phyloP scores from a whole-genome alignment of 257 asterid species.

The Ballota nigra region DNA sequence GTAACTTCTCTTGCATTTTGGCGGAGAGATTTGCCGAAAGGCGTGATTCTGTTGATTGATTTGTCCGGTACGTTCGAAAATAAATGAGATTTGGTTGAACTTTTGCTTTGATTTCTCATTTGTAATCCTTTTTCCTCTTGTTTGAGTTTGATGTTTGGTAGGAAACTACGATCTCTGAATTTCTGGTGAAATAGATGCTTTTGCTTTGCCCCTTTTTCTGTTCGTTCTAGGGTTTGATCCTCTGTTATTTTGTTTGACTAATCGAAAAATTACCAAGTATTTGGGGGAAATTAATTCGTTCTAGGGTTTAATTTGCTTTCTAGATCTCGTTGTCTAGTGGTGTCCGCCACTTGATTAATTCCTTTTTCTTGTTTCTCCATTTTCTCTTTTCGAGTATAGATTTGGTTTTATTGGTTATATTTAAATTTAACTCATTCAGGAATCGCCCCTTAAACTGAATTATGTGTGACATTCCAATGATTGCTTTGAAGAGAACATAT shows the following conservation, averaged over 20 bases:
- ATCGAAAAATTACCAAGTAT: background rate
- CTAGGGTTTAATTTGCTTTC: slow-evolving; percentile 6
- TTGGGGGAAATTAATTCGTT: slow-evolving; percentile 1
- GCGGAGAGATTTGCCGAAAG: background rate
- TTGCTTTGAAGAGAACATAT: background rate
- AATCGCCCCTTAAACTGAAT: background rate
- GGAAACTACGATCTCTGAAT: slow-evolving; percentile 9
- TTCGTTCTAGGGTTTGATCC: slow-evolving; percentile 22
- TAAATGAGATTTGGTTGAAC: too few species aligned
- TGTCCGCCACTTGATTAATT: background rate
- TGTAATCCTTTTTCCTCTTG: background rate
- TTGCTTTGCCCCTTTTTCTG: background rate
- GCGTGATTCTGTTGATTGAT: background rate
- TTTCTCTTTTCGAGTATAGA: background rate
- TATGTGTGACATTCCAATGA: background rate
- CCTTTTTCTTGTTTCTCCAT: background rate
- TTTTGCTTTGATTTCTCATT: background rate
- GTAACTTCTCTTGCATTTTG: background rate
- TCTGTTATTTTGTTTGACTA: background rate
- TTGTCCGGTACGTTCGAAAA: background rate
- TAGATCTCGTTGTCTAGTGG: slow-evolving; percentile 29
- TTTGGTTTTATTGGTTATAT: background rate
- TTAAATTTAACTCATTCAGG: background rate
- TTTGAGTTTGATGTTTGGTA: slow-evolving; percentile 8
- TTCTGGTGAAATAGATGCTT: background rate